Evolutionary conservation across 805 yeast genomes (phyloP).

Genomic region (Kluyveromyces lactis): DNA sequence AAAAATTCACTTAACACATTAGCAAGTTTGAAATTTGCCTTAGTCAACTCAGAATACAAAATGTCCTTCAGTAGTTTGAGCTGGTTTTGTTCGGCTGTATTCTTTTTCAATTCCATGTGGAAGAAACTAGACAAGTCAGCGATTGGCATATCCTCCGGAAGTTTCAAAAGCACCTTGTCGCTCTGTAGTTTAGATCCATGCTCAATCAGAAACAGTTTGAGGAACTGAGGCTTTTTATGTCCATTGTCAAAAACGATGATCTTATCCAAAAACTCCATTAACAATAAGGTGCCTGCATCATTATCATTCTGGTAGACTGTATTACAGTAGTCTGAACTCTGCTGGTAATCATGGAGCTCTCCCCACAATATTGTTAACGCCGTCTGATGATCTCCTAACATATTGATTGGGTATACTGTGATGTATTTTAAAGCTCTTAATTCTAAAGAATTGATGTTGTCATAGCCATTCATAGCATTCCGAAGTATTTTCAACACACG

Average conservation of each 20-base stretch:
- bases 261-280: slow-evolving; percentile 33
- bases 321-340: slow-evolving; percentile 57
- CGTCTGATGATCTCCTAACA: slow-evolving; percentile 51
- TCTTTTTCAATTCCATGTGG: slow-evolving; percentile 34
- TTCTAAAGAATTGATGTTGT: neutral
- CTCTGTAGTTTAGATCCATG: slow-evolving; percentile 17
- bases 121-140: slow-evolving; percentile 36
- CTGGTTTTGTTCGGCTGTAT: slow-evolving; percentile 34
- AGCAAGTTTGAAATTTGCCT: slow-evolving; percentile 37
- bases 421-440: slow-evolving; percentile 10
- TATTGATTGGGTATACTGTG: slow-evolving; percentile 49
- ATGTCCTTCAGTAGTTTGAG: slow-evolving; percentile 39
- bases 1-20: slow-evolving; percentile 30
- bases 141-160: slow-evolving; percentile 47
- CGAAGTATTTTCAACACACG: slow-evolving; percentile 22
- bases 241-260: slow-evolving; percentile 28
- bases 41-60: slow-evolving; percentile 44
- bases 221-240: slow-evolving; percentile 12
- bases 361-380: slow-evolving; percentile 55
- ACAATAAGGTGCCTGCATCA: slow-evolving; percentile 34
- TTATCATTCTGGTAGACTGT: slow-evolving; percentile 34
- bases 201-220: slow-evolving; percentile 20
- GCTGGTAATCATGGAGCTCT: slow-evolving; percentile 45
- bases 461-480: slow-evolving; percentile 7
- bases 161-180: slow-evolving; percentile 32